A percentile compares a stretch with the other conserved stretches of the same genome.
Conservation (phyloP, 345 rosid species). For the Hibiscus mutabilis region DNA sequence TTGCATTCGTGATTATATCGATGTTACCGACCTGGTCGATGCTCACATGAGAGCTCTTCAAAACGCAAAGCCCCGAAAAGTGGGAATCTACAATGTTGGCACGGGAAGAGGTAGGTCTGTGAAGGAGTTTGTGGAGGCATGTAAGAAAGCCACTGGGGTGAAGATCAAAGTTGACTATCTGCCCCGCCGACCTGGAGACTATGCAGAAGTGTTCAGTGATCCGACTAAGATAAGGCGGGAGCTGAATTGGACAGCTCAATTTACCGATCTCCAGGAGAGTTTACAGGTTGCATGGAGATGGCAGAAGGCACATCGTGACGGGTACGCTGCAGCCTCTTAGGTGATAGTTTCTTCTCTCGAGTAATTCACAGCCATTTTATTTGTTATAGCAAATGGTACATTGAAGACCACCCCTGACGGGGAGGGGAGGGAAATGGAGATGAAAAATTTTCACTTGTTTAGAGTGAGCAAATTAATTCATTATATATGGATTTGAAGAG, state of each 20-base stretch:
- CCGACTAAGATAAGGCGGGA: constrained; percentile 65
- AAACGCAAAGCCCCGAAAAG: not conserved
- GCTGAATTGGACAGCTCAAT: constrained; percentile 78
- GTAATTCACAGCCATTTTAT: not conserved
- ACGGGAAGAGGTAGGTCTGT: constrained; percentile 93
- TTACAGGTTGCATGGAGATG: constrained; percentile 76
- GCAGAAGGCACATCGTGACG: constrained; percentile 72
- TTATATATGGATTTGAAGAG: too few relatives aligned
- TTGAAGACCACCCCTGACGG: too few relatives aligned
- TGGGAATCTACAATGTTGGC: constrained; percentile 17
- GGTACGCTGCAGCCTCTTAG: constrained; percentile 45
- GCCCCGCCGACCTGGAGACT: constrained; percentile 90
- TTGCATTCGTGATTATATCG: constrained; percentile 85
- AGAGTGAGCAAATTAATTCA: too few relatives aligned
- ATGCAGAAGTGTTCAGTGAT: constrained; percentile 87
- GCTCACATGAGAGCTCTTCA: not conserved
- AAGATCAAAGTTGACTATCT: constrained; percentile 64
- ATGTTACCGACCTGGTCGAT: not conserved
- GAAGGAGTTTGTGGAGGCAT: constrained; percentile 92
- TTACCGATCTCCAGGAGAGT: constrained; percentile 72
- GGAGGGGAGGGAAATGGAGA: too few relatives aligned
- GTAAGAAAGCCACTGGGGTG: constrained; percentile 82
- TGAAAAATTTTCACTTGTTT: too few relatives aligned
- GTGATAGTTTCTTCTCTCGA: not conserved
- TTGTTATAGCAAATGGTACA: too few relatives aligned